Base-by-base conservation (phyloP, 805 yeast genomes). In the Kodamaea leandrae region DNA sequence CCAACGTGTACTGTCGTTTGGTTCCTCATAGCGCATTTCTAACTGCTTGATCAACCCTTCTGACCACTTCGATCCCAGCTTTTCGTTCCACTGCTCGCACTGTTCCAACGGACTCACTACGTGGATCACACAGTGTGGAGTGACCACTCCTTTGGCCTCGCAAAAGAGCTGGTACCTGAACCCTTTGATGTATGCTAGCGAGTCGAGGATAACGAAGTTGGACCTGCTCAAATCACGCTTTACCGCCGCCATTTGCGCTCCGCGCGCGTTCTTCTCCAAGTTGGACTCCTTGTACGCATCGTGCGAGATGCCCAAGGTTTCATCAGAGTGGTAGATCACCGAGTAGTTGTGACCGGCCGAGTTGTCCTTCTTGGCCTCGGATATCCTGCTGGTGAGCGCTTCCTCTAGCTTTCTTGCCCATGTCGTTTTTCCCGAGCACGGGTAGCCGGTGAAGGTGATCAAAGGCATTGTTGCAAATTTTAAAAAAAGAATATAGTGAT, bases 121-220 rank as follows among this genome's bases (percentile, higher is more conserved):
- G 46, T 91, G 90, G 2, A 91, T 68, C 27, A 90, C 85, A 55
- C 95, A 84, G 48, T 86, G 83, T 2, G 93, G 82, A 1, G 97
- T 89, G 13, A 80, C 73, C 19, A 81, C 69, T 1, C 88, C 83
- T 58, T 90, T 91, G 27, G 96, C 90, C 60, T 93, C 99, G 61
- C 97, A 90, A 60, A 80, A 89, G 39, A 93, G 69, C 62, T 93
- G 99, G 63, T 93, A 93, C 45, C 99, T 71, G 60, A 90, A 89
- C 0, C 99, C 99, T 57, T 93, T 93, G 53, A 93, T 93, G 58
- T 93, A 93, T 29, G 86, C 81, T 53, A 89, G 69, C 1, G 93
- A 78, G 59, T 93, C 99, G 39, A 93, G 71, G 13, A 93, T 80
- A 1, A 93, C 97, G 20, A 93, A 72, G 15, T 77, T 81, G 21